These are phyloP conservation scores for Asterophora lycoperdoides DNA, from an alignment of 768 basidiomycete species.

Conservation along the genomic window DNA sequence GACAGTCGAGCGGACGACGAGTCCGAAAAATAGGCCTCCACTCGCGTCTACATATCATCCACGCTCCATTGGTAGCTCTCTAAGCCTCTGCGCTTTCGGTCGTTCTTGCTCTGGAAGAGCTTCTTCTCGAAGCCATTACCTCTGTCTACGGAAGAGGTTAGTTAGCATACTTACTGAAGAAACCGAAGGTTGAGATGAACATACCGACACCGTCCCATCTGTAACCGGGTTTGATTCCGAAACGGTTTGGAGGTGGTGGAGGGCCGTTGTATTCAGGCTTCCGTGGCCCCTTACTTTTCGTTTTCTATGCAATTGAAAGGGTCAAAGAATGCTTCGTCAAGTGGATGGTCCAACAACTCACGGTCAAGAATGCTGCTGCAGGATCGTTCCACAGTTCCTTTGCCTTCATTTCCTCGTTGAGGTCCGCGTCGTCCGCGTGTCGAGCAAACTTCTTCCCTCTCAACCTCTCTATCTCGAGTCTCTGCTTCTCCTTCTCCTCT, in stretches of 20 bases:
- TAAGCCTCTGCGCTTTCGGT: slow-evolving; percentile 58
- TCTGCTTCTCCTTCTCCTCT: slow-evolving; percentile 69
- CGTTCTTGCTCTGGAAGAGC: slow-evolving; percentile 79
- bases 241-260: slow-evolving; percentile 89
- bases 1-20: background rate
- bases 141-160: slow-evolving; percentile 53
- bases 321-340: background rate
- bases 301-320: slow-evolving; percentile 48
- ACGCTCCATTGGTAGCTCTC: slow-evolving; percentile 86
- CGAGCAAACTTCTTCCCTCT: slow-evolving; percentile 66
- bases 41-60: slow-evolving; percentile 78
- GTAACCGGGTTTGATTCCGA: slow-evolving; percentile 92
- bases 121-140: slow-evolving; percentile 95
- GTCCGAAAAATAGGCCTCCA: background rate
- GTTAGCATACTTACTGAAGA: background rate
- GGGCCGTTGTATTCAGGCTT: slow-evolving; percentile 87
- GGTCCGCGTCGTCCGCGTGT: slow-evolving; percentile 72
- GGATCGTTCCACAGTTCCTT: slow-evolving; percentile 95
- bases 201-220: slow-evolving; percentile 98
- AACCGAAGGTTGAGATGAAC: slow-evolving; percentile 19
- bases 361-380: slow-evolving; percentile 91
- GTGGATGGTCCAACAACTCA: slow-evolving; percentile 29
- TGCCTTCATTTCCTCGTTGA: slow-evolving; percentile 82
- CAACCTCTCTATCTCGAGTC: slow-evolving; percentile 64
- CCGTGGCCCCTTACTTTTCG: slow-evolving; percentile 65